Evolutionary conservation across 345 rosid genomes (phyloP), one percentile per base, ranked within the genome.

Genomic region (Hevea brasiliensis): DNA sequence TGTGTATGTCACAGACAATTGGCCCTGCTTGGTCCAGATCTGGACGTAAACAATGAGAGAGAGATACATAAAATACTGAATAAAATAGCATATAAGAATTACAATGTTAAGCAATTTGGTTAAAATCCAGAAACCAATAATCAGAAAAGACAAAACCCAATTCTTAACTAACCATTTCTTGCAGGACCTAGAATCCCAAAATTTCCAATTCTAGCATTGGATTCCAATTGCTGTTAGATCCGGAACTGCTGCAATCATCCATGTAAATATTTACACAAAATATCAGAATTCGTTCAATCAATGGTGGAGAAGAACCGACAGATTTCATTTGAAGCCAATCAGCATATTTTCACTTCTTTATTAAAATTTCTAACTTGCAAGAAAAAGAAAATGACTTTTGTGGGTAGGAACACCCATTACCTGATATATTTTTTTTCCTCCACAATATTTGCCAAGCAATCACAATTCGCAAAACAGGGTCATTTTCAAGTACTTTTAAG

Each of bases 351-450:
- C 13, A 14, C 17, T 26, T 32, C 60, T 40, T 63, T 68, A 62
- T 61, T 55, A 24, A 78, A 70, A n/a, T 48, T 70, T 71, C 72
- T 61, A 79, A 44, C 88, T 80, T 80, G 79, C 72, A 65, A 72
- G 44, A 59, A 32, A 54, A 61, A 32, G 86, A 83, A 80, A 89
- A 57, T 18, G 88, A 87, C 87, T 75, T 85, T 27, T 79, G 87
- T 67, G 89, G 88, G 65, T 58, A 54, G 69, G 74, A 76, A 80
- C 72, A 26, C 45, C 27, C 44, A 8, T 66, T 68, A 72, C 73
- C 23, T 57, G 41, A 42, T 72, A 53, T 72, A 32, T 72, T 59
- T 61, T 54, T 75, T 27, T 18, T 14, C 2, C 7, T 26, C 26
- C 42, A 56, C 61, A 37, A 24, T 5, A 73, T 73, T 67, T 70